Percentiles rank a stretch among this genome's conserved stretches.
These are phyloP conservation scores for Plantago major DNA, from an alignment of 257 asterid genomes.

Conservation along the genomic window DNA sequence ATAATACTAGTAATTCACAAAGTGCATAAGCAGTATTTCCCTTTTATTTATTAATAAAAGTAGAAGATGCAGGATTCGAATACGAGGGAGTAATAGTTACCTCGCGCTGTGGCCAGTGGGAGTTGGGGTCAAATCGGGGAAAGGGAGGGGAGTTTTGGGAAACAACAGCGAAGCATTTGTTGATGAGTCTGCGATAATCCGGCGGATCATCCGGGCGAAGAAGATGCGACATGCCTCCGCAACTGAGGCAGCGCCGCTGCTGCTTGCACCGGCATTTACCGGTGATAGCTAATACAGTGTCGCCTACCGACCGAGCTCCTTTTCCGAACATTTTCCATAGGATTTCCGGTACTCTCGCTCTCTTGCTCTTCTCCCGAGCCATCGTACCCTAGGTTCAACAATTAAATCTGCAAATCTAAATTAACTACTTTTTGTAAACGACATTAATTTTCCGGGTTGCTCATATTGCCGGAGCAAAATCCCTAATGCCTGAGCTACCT, in stretches of 20 bases:
- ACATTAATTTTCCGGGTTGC: too few relatives aligned
- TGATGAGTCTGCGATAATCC: constrained; percentile 63
- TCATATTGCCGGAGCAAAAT: too few relatives aligned
- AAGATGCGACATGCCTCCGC: constrained; percentile 50
- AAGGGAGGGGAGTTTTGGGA: constrained; percentile 50
- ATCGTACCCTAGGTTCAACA: too few relatives aligned
- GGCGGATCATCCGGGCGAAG: constrained; percentile 44
- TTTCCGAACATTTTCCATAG: constrained; percentile 58
- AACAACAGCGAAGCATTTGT: constrained; percentile 51
- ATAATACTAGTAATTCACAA: too few relatives aligned
- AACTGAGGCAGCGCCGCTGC: constrained; percentile 54
- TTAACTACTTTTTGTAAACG: too few relatives aligned
- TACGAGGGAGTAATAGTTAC: too few relatives aligned
- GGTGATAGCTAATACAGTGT: constrained; percentile 39
- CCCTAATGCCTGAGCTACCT: too few relatives aligned
- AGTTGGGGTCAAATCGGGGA: constrained; percentile 37
- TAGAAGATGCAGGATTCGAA: too few relatives aligned
- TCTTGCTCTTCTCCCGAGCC: constrained; percentile 45
- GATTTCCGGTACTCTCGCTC: constrained; percentile 60
- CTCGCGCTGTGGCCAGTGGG: constrained; percentile 61
- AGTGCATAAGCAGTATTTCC: too few relatives aligned
- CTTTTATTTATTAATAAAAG: too few relatives aligned
- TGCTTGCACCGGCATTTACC: constrained; percentile 48
- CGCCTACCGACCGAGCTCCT: constrained; percentile 67
- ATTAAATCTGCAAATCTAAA: too few relatives aligned